A percentile compares a stretch with the other conserved stretches of the same genome.
Conservation (phyloP, 106 monocot species). For the Dioscorea alata region DNA sequence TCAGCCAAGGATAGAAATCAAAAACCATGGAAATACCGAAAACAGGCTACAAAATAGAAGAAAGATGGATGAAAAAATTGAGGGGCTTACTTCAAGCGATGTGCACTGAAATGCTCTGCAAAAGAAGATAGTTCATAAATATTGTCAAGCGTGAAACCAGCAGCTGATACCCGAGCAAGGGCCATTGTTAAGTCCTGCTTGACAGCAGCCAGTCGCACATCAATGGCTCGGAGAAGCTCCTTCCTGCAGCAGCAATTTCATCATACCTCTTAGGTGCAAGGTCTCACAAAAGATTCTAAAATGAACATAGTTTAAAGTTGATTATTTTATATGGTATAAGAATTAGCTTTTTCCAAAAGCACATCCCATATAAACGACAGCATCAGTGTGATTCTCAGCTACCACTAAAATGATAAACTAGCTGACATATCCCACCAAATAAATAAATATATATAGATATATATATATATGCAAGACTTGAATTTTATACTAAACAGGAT, state of each 20-base stretch:
- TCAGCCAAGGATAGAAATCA: background rate
- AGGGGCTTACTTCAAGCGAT: slow-evolving; percentile 67
- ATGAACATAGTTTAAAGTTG: background rate
- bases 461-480: background rate
- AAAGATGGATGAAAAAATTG: background rate
- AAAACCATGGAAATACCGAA: background rate
- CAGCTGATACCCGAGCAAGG: slow-evolving; percentile 74
- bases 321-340: background rate
- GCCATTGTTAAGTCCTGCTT: slow-evolving; percentile 78
- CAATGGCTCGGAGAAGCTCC: slow-evolving; percentile 89
- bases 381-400: background rate
- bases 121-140: slow-evolving; percentile 71
- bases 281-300: background rate
- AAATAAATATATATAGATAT: too few relatives aligned
- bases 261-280: background rate
- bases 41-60: background rate
- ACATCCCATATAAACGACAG: background rate
- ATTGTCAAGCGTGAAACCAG: slow-evolving; percentile 76
- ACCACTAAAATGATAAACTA: background rate
- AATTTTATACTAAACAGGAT: background rate
- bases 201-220: slow-evolving; percentile 68
- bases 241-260: slow-evolving; percentile 44
- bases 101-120: slow-evolving; percentile 77
- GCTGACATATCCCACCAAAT: background rate
- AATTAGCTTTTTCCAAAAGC: background rate